Conservation (phyloP, 148 eudicot genomes). For the Hydrangea macrophylla region DNA sequence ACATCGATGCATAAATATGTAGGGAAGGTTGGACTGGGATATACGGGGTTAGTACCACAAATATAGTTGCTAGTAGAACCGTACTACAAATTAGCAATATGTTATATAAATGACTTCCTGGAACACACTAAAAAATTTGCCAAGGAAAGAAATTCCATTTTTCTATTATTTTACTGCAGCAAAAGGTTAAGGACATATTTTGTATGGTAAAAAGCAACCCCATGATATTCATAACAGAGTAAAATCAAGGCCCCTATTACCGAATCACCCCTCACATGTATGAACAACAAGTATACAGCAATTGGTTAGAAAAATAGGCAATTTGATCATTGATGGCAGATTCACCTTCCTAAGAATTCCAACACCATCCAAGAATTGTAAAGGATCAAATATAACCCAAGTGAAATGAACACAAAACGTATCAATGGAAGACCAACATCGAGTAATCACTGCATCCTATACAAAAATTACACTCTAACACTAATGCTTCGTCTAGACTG, state of each 20-base stretch:
- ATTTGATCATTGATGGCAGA: not conserved
- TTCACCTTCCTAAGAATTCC: not conserved
- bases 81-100: no score
- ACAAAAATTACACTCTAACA: no score
- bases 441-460: no score
- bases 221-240: not conserved
- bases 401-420: not conserved
- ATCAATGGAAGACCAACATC: not conserved
- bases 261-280: not conserved
- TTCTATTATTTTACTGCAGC: not conserved
- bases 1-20: constrained; percentile 1
- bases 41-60: no score
- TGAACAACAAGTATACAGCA: not conserved
- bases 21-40: not conserved
- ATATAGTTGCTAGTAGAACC: not conserved
- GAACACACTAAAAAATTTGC: not conserved
- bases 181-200: not conserved
- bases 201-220: not conserved
- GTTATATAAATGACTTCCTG: no score
- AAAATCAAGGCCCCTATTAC: not conserved
- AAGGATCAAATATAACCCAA: not conserved
- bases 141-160: not conserved
- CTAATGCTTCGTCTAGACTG: no score
- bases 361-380: not conserved
- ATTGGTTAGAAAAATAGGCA: not conserved